phyloP scores from a whole-genome alignment of 352 stramenopile species.

The Phytophthora pisi region DNA sequence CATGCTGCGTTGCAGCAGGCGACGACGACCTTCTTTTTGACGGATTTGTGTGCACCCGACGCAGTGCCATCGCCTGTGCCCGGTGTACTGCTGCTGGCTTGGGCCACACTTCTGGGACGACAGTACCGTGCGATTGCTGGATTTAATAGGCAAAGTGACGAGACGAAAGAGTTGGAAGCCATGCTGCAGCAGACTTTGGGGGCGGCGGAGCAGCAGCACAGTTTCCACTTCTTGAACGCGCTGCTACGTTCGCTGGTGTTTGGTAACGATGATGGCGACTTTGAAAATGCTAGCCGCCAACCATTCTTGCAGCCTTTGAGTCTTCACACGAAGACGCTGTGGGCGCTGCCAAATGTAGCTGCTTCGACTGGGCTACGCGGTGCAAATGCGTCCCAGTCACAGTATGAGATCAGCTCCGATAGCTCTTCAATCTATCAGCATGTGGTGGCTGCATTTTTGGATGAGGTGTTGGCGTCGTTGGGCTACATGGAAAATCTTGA shows the following conservation, averaged over 20 bases:
- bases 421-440: constrained; percentile 51
- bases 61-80: constrained; percentile 29
- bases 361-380: constrained; percentile 15
- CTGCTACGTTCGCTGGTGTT: constrained; percentile 55
- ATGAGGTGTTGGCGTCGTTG: constrained; percentile 57
- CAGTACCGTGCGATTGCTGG: constrained; percentile 33
- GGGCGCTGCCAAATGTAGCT: constrained; percentile 38
- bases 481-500: constrained; percentile 62
- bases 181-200: constrained; percentile 52
- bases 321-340: constrained; percentile 34
- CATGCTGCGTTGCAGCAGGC: constrained; percentile 20
- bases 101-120: constrained; percentile 57
- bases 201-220: constrained; percentile 45
- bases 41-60: constrained; percentile 20
- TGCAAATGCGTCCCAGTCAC: constrained; percentile 1
- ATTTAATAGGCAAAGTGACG: constrained; percentile 11
- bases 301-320: constrained; percentile 37
- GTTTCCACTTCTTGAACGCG: constrained; percentile 63
- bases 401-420: constrained; percentile 1
- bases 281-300: constrained; percentile 13
- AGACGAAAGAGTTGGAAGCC: constrained; percentile 36
- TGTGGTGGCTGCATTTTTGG: constrained; percentile 61
- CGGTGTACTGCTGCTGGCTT: constrained; percentile 61
- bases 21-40: constrained; percentile 43
- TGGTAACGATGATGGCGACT: constrained; percentile 26